Conservation (phyloP, 345 rosid species). For the Raphanus sativus region DNA sequence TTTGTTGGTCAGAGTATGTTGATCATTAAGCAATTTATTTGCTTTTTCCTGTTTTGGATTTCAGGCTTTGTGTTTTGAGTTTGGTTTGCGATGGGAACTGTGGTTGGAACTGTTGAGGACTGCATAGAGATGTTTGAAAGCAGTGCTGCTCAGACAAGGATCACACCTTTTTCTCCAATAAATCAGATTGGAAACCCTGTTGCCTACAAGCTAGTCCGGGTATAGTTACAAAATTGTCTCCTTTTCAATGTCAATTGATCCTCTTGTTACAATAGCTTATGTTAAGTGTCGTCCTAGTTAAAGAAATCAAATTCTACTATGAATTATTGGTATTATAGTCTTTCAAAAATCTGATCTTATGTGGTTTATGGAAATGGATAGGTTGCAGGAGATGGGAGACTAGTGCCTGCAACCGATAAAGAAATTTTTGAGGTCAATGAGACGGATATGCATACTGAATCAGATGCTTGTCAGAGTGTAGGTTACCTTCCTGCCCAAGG, state of each 20-base stretch:
- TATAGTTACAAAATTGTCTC: conserved; percentile 27
- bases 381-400: conserved; percentile 87
- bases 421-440: conserved; percentile 75
- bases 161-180: conserved; percentile 38
- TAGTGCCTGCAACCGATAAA: conserved; percentile 95
- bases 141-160: conserved; percentile 36
- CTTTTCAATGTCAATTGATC: background rate
- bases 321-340: background rate
- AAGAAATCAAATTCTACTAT: background rate
- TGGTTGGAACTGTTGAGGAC: conserved; percentile 65
- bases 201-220: conserved; percentile 96
- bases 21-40: background rate
- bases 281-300: too few relatives aligned
- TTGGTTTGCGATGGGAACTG: conserved; percentile 84
- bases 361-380: conserved; percentile 33
- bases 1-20: background rate
- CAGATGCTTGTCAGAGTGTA: background rate
- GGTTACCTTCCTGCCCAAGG: background rate
- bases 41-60: conserved; percentile 18
- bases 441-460: background rate
- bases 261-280: too few relatives aligned
- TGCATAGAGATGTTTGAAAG: conserved; percentile 47
- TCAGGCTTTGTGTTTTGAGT: conserved; percentile 61
- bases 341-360: conserved; percentile 5
- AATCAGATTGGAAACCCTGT: conserved; percentile 46